Base-by-base conservation (phyloP, 257 asterid genomes). In the Solanum tarapatanum region DNA sequence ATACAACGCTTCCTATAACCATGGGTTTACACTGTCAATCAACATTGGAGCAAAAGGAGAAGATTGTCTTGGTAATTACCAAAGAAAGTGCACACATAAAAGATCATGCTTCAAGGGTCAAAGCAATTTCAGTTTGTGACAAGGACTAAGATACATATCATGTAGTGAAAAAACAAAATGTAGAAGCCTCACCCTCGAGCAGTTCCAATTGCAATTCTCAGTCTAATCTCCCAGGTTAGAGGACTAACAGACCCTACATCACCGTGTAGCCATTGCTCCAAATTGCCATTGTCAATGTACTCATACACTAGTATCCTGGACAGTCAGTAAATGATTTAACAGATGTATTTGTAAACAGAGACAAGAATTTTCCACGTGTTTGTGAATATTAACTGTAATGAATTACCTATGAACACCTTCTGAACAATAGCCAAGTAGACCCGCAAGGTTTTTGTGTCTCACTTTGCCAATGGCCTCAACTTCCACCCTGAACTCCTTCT, bases 401-500 rank as follows among this genome's bases (percentile, higher is more conserved):
- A 69, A 62, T 45, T 92, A 96, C 99, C 99, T 92, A 89, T 91
- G 95, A 89, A 93, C 89, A 84, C 99, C 99, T 89, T 97, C 98
- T 60, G 98, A 98, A 91, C 99, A 97, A 90, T 91, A 96, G 58
- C 99, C 99, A 84, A 95, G 76, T 89, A 97, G 93, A 87, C 99
- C 96, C 9, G 94, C 99, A 48, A 97, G 98, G 92, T 97, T 97
- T 91, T 97, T 97, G 93, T 97, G 99, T 90, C 95, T 95, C 88
- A 96, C 99, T 93, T 94, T 94, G 69, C 99, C 99, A 90, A 97
- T 96, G 89, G 99, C 99, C 90, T 97, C 99, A 89, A 97, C 99
- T 92, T 97, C 99, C 87, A 96, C 99, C 91, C 93, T 97, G 84
- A 97, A 96, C 89, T 97, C 99, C 90, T 93, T 93, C 93, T 94